Base-by-base conservation (phyloP, 495 filamentous ascomycete genomes). In the Daldinia vernicosa region DNA sequence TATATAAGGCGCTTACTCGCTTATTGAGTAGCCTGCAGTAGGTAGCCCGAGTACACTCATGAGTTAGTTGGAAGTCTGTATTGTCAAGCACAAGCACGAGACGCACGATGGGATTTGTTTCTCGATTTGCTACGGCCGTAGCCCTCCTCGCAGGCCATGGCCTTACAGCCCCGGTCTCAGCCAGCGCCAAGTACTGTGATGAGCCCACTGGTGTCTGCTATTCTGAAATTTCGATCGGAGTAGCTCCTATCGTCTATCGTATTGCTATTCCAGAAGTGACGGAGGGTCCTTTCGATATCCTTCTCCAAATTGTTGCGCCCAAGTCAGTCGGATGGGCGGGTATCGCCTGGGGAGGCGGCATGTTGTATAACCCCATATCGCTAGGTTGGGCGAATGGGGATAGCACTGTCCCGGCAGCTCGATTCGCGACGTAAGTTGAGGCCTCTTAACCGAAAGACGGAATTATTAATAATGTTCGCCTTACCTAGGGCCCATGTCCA, bases 331-430 rank as follows among this genome's bases (percentile, higher is more conserved):
- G 80, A 22, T 87, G 84, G 84, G 80, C 78, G 0, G 83, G 78
- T 6, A 40, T 87, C 15, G 80, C 80, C 1, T 85, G 82, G 83
- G 84, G 81, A 22, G 84, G 84, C 8, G 81, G 77, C 59, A 87
- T 87, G 84, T 68, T 76, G 12, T 77, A 76, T 39, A 85, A 86
- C 66, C 84, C 84, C 11, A 76, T 87, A 40, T 80, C 81, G 0
- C 72, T 87, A 0, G 80, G 62, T 0, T 87, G 83, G 81, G 73
- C 79, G 15, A 82, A 86, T 66, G 81, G 81, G 0, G 74, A 83
- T 15, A 70, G 19, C 4, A 77, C 78, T 0, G 62, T 83, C 1
- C 74, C 81, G 3, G 81, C 81, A 17, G 84, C 83, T 35, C 77
- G 84, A 8, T 85, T 77, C 66, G 80, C 82, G 40, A 76, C 72